Percentiles rank a stretch among this genome's conserved stretches.
phyloP scores from a whole-genome alignment of 805 yeast species.

The Maudiozyma saulgeensis region DNA sequence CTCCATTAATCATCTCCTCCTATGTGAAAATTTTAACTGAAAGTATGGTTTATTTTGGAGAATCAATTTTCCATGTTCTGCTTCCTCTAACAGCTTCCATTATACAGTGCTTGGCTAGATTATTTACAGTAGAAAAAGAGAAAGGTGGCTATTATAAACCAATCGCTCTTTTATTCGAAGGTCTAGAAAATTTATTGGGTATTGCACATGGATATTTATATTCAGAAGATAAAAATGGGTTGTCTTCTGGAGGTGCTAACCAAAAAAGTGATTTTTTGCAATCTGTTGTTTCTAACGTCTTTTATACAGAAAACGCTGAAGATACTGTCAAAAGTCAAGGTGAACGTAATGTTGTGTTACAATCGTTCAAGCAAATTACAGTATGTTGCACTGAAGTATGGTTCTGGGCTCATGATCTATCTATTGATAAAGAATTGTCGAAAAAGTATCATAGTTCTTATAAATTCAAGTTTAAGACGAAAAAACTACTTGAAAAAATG shows the following conservation, averaged over 20 bases:
- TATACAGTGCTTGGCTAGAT: conserved; percentile 19
- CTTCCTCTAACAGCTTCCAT: conserved; percentile 43
- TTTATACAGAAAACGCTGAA: conserved; percentile 25
- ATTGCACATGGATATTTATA: conserved; percentile 46
- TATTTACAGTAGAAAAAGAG: conserved; percentile 12
- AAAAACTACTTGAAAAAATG: conserved; percentile 53
- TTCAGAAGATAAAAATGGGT: conserved; percentile 27
- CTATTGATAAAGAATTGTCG: conserved; percentile 3
- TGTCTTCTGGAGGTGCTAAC: conserved; percentile 7
- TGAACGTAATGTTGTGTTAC: conserved; percentile 47
- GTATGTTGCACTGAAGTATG: conserved; percentile 53
- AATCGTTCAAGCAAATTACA: conserved; percentile 54
- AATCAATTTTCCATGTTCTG: conserved; percentile 46
- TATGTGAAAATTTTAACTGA: conserved; percentile 39
- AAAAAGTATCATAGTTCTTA: conserved; percentile 36
- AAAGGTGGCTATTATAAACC: conserved; percentile 38
- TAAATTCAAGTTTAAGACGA: conserved; percentile 59
- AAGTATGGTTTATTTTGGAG: conserved; percentile 41
- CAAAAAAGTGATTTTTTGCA: conserved; percentile 26
- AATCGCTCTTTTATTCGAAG: conserved; percentile 39
- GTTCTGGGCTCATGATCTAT: conserved; percentile 40
- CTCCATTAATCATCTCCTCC: conserved; percentile 29
- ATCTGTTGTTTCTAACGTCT: conserved; percentile 28
- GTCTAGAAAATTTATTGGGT: conserved; percentile 57
- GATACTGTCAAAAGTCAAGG: conserved; percentile 34